Base-by-base conservation (phyloP, 2,329 filamentous ascomycete genomes). In the Ceratocystis harringtonii region DNA sequence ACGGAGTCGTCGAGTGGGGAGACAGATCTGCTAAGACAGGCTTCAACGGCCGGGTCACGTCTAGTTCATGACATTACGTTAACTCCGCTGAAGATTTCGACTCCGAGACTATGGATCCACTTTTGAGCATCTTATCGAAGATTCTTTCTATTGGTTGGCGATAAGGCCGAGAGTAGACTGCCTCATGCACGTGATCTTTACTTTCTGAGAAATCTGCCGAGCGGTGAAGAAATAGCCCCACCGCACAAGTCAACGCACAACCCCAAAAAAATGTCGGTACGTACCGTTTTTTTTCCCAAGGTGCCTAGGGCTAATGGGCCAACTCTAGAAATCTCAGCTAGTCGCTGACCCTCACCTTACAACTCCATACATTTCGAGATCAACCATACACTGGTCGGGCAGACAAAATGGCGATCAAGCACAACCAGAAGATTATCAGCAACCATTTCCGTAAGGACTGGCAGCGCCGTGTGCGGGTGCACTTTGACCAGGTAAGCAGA, bases 401-500 rank as follows among this genome's bases (percentile, higher is more conserved):
- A 67, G 66, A 67, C 66, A 68, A 65, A 65, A 68, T 68, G 92
- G 89, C 92, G 85, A 96, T 97, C 90, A 95, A 95, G 87, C 91
- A 96, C 89, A 97, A 97, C 84, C 91, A 96, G 84, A 89, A 92
- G 84, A 88, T 96, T 80, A 88, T 89, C 78, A 89, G 92, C 86
- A 95, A 95, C 86, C 92, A 96, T 79, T 96, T 96, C 90, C 92
- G 90, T 83, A 96, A 96, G 90, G 92, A 99, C 85, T 99, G 94
- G 94, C 92, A 97, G 82, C 90, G 91, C 83, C 90, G 92, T 82
- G 94, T 99, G 78, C 90, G 91, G 82, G 89, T 90, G 81, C 94
- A 99, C 86, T 99, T 99, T 84, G 91, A 99, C 85, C 94, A 97
- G 91, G 92, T 95, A 63, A 67, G 66, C 22, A 67, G 63, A 63